Conservation (phyloP, 257 asterid species). For the Henckelia pumila region DNA sequence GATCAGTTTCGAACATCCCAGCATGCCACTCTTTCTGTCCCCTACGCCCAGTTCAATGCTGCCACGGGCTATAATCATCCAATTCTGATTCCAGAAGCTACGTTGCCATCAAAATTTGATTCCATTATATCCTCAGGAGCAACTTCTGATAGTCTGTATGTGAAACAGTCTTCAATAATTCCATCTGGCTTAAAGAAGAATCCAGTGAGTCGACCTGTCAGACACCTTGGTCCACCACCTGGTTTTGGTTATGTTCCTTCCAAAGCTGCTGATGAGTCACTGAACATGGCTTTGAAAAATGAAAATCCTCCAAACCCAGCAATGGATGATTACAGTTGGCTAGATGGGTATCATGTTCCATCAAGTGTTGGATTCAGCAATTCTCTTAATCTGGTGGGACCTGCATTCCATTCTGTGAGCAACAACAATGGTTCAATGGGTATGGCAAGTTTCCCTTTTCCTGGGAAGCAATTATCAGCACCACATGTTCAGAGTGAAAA, state of each 20-base stretch:
- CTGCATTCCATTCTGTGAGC: constrained; percentile 36
- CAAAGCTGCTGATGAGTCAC: constrained; percentile 54
- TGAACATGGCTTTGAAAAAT: constrained; percentile 37
- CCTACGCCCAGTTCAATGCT: constrained; percentile 42
- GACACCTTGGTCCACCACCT: constrained; percentile 97
- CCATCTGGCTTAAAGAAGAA: constrained; percentile 70
- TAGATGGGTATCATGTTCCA: constrained; percentile 73
- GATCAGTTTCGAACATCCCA: constrained; percentile 48
- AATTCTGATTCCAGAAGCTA: constrained; percentile 39
- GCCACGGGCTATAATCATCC: constrained; percentile 35
- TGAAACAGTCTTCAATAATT: constrained; percentile 45
- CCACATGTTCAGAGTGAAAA: constrained; percentile 50
- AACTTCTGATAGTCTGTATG: constrained; percentile 31
- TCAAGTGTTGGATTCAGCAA: constrained; percentile 51
- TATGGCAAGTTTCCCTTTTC: constrained; percentile 65
- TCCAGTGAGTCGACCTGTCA: constrained; percentile 81
- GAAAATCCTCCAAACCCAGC: constrained; percentile 40
- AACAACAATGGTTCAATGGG: constrained; percentile 49
- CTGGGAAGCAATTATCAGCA: constrained; percentile 67
- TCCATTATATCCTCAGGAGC: constrained; percentile 46
- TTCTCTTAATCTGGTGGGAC: constrained; percentile 44
- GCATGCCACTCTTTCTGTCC: constrained; percentile 45
- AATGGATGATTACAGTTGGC: constrained; percentile 88
- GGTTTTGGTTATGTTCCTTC: constrained; percentile 84
- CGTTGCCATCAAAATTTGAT: constrained; percentile 48